Evolutionary conservation across 495 filamentous ascomycete genomes (phyloP), one percentile per base, ranked within the genome.

Genomic region (Glutinoglossum americanum): DNA sequence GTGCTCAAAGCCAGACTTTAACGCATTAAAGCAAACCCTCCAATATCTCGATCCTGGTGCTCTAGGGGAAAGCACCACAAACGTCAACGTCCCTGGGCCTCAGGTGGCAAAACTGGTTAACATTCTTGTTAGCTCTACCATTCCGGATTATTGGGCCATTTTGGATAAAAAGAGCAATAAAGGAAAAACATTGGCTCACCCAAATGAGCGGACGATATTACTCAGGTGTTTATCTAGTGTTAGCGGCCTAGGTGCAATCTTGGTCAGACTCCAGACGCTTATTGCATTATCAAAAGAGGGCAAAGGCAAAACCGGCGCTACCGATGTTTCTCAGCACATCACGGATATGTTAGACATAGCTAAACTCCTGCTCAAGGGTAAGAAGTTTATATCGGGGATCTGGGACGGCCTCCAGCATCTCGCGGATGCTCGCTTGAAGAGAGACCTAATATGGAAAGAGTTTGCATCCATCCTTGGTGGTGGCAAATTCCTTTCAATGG

Each of bases 131-230:
- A 78, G 71, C 37, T 76, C 77, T 37, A 85, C 82, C 41, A 71
- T 89, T 6, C 82, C 85, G 5, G 81, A 85, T 61, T 87, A 85
- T 67, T 95, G 89, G 89, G 59, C 69, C n/a, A 60, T 76, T 30
- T 61, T 87, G 28, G 59, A 60, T 32, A 35, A 45, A 1, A 41
- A 26, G 28, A 11, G 10, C 8, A 21, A 37, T 9, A 7, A 21
- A 1, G 32, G 33, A 13, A 25, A 37, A 41, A 17, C 33, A 26
- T 17, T n/a, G 37, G 8, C 30, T 28, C 25, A 58, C 59, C 30
- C 58, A 59, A 17, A 62, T 63, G 0, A 67, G 68, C 51, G 72
- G 8, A 63, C 61, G 17, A 64, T 77, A 4, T 66, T 98, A 15
- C 57, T 86, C 7, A 69, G 71, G 64, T 89, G 83, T 64, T 71